Evolutionary conservation across 148 eudicot genomes (phyloP), one percentile per base, ranked within the genome.

Genomic region (Camellia japonica): DNA sequence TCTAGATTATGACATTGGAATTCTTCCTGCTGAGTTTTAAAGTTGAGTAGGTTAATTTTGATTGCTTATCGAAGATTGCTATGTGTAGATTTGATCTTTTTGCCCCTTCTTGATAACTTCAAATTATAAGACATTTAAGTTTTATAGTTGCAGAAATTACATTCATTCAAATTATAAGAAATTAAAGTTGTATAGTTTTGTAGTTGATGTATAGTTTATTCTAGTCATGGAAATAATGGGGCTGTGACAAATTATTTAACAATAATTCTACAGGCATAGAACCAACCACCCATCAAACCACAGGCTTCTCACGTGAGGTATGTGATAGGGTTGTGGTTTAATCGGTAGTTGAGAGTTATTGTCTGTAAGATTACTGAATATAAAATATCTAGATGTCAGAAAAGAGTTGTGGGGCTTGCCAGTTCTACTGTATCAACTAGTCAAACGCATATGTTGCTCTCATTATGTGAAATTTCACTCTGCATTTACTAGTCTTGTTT

Each of bases 341-440:
- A 30, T 30, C 38, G 38, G 38, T 30, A 30, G 38, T 30, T 30
- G 38, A 30, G 38, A 30, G 38, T 30, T 30, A 30, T 30, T 30
- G 38, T 30, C 38, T 30, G 38, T 30, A 1, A 30, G 38, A 30
- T 30, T 30, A 30, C 38, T 30, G 38, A 30, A 30, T 30, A 30
- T 30, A 30, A 30, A 46, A 44, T 46, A 23, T 13, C 54, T 69
- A 18, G 73, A 46, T 69, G 73, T 69, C 41, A 44, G 18, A n/a
- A 41, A 46, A 69, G 73, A 69, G 73, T 69, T 69, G 54, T 46
- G 73, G 46, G 55, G 73, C 19, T 18, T 55, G 58, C 11, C 13
- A 55, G 58, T 55, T 55, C 58, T 55, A 55, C 3, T 55, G 3
- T 55, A 55, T 55, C 58, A 11, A 55, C 11, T 55, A 55, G 58